Evolutionary conservation across 2,329 filamentous ascomycete species (phyloP).

Genomic region (Boeremia lycopersici): DNA sequence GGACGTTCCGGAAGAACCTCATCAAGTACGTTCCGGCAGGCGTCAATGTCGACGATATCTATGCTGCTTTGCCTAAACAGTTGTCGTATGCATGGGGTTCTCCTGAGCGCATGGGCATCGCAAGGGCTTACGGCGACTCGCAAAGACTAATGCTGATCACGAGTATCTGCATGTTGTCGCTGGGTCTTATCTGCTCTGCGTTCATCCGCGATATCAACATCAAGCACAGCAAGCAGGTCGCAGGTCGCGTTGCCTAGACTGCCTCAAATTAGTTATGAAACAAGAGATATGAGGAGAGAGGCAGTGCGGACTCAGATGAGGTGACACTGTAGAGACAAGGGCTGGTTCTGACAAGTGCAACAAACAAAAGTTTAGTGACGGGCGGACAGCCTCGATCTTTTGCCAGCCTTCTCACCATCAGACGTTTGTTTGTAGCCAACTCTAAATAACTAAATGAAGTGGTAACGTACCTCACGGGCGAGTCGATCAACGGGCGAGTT

Average conservation of each 20-base stretch:
- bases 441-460: background rate
- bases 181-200: conserved; percentile 47
- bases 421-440: too few relatives aligned
- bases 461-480: too few relatives aligned
- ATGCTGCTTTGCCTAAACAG: conserved; percentile 60
- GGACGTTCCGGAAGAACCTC: conserved; percentile 61
- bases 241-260: conserved; percentile 50
- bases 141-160: conserved; percentile 41
- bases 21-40: conserved; percentile 49
- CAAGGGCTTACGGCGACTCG: conserved; percentile 34
- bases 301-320: background rate
- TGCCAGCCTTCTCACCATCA: too few relatives aligned
- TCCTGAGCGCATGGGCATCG: conserved; percentile 50
- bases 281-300: background rate
- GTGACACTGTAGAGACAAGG: background rate
- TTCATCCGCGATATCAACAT: conserved; percentile 57
- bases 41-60: conserved; percentile 49
- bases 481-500: too few relatives aligned
- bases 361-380: too few relatives aligned
- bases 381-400: too few relatives aligned
- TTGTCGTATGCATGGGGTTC: conserved; percentile 58
- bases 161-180: conserved; percentile 27
- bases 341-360: too few relatives aligned
- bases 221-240: conserved; percentile 50
- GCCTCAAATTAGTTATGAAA: background rate